Base-by-base conservation (phyloP, 1,284 basidiomycete species). In the Melampsora americana region DNA sequence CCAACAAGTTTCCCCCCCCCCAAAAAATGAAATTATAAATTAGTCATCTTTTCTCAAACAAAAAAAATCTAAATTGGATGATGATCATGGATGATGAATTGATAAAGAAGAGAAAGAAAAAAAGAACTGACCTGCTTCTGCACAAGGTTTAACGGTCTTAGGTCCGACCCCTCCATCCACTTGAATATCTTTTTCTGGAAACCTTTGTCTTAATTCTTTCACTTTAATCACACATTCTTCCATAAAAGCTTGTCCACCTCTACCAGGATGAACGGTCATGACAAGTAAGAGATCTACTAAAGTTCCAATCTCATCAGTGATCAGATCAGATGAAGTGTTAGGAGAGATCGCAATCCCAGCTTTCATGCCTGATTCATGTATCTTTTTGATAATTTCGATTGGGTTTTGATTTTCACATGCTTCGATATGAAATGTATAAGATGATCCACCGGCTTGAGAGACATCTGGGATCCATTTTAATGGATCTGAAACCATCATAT, bases 401-500 rank as follows among this genome's bases (percentile, higher is more conserved):
- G 91, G 77, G 23, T 82, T 81, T 20, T 76, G 66, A 26, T 62
- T n/a, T 23, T 56, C 44, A 50, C 73, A 76, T 2, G 96, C 95
- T 83, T 99, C 96, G 78, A 94, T 86, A 84, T 99, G 96, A 86
- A 99, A 99, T 78, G 93, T 97, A 84, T 98, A 99, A 73, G 93
- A 87, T 32, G 91, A 87, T 62, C 96, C 96, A 46, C 96, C 96
- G 18, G 96, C 96, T 79, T 92, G 89, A 26, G 95, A 93, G 78
- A 99, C 92, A 81, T 95, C 94, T 79, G 93, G 86, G 50, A 99
- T 92, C 96, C 96, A 99, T 91, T 97, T 81, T 80, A 91, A 91
- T 1, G 96, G 96, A 78, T 98, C 87, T 0, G 94, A 85, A 20
- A 99, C 96, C 96, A 99, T 99, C 96, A 99, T 99, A 85, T 99